Evolutionary conservation across 345 rosid genomes (phyloP).

Genomic region (Hibiscus syriacus): DNA sequence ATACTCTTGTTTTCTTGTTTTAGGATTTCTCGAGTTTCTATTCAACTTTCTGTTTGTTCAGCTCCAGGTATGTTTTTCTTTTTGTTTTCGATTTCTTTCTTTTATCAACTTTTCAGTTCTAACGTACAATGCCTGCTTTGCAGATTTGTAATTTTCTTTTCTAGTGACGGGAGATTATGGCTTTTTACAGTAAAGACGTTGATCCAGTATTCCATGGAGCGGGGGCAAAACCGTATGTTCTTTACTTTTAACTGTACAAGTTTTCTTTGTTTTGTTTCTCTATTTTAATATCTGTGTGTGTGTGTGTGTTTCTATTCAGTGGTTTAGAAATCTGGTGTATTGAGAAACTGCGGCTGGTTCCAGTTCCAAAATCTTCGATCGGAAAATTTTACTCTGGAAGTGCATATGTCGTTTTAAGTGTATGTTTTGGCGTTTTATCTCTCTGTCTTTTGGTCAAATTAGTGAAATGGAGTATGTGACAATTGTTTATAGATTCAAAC

Average conservation of each 20-base stretch:
- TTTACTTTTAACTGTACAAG: background rate
- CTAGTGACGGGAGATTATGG: slow-evolving; percentile 34
- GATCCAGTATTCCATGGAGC: slow-evolving; percentile 54
- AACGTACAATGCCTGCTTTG: background rate
- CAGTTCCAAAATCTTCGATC: slow-evolving; percentile 45
- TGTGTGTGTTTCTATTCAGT: slow-evolving; percentile 20
- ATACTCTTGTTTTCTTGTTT: background rate
- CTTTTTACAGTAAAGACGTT: slow-evolving; percentile 28
- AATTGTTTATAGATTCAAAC: background rate
- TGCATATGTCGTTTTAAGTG: slow-evolving; percentile 57
- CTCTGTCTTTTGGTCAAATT: background rate
- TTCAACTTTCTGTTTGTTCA: background rate
- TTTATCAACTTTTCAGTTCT: slow-evolving; percentile 1
- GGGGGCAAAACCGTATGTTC: slow-evolving; percentile 54
- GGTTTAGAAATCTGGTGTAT: slow-evolving; percentile 83
- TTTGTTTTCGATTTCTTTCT: background rate
- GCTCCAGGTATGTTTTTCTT: background rate
- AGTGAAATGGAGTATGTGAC: background rate
- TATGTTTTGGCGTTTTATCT: slow-evolving; percentile 20
- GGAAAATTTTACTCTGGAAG: slow-evolving; percentile 75
- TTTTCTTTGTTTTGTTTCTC: background rate
- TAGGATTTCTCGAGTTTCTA: no score
- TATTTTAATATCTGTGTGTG: background rate
- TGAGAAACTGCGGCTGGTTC: slow-evolving; percentile 40
- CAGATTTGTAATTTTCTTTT: slow-evolving; percentile 4